Evolutionary conservation across 2,329 filamentous ascomycete species (phyloP).

Genomic region (Shiraia sp.): DNA sequence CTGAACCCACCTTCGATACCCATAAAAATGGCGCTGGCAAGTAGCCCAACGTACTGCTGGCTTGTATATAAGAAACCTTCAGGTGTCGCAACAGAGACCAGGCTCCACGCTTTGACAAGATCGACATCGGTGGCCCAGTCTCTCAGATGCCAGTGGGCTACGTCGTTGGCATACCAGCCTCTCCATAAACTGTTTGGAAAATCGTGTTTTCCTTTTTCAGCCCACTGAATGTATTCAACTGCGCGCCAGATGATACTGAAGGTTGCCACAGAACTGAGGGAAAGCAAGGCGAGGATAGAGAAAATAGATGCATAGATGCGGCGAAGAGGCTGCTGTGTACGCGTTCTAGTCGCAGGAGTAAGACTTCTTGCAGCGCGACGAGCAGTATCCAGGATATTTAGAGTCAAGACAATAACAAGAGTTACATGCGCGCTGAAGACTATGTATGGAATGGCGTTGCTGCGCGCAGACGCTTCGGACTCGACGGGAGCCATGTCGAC

Average conservation of each 20-base stretch:
- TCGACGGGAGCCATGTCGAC: slow-evolving; percentile 43
- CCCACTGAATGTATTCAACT: slow-evolving; percentile 58
- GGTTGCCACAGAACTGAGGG: slow-evolving; percentile 51
- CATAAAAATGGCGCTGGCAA: slow-evolving; percentile 61
- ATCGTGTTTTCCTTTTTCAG: slow-evolving; percentile 45
- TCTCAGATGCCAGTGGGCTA: slow-evolving; percentile 45
- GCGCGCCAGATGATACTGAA: slow-evolving; percentile 51
- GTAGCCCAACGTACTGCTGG: slow-evolving; percentile 60
- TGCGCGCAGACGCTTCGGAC: slow-evolving; percentile 29
- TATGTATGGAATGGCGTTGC: slow-evolving; percentile 39
- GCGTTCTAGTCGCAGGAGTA: slow-evolving; percentile 41
- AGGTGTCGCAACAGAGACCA: slow-evolving; percentile 59
- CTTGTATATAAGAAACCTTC: slow-evolving; percentile 66
- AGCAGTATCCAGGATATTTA: slow-evolving; percentile 33
- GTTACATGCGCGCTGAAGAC: slow-evolving; percentile 36
- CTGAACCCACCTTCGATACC: slow-evolving; percentile 56
- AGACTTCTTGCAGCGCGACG: slow-evolving; percentile 35
- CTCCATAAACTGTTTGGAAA: slow-evolving; percentile 48
- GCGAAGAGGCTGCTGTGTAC: slow-evolving; percentile 34
- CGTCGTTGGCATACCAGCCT: slow-evolving; percentile 44
- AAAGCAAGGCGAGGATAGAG: slow-evolving; percentile 50
- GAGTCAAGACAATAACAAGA: slow-evolving; percentile 35
- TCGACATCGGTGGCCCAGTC: slow-evolving; percentile 60
- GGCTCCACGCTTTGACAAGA: slow-evolving; percentile 57
- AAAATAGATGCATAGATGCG: slow-evolving; percentile 46